Evolutionary conservation across 352 stramenopile genomes (phyloP).

Genomic region (Phytophthora parvispora): DNA sequence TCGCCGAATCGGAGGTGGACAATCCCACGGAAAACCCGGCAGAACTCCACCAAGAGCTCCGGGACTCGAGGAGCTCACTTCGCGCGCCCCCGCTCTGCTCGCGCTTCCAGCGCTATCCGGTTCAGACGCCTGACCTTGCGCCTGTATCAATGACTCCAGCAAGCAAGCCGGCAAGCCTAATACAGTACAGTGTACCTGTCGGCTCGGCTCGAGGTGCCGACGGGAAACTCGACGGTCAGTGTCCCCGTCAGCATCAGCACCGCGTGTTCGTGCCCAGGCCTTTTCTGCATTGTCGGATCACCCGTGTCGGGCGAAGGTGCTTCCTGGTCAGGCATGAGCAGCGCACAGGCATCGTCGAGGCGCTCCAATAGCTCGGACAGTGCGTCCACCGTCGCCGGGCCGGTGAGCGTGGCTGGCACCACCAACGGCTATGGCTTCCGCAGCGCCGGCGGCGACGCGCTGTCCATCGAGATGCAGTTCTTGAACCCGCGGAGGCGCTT

Average conservation of each 20-base stretch:
- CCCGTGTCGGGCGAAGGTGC: conserved; percentile 12
- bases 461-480: conserved; percentile 73
- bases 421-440: conserved; percentile 62
- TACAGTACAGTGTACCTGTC: too few species aligned
- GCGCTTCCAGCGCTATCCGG: conserved; percentile 28
- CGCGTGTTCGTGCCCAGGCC: conserved; percentile 15
- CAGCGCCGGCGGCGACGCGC: conserved; percentile 56
- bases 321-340: conserved; percentile 14
- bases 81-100: not conserved
- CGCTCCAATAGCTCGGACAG: conserved; percentile 45
- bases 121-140: conserved; percentile 21
- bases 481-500: conserved; percentile 70
- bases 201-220: not conserved
- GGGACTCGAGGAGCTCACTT: not conserved
- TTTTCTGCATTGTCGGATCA: conserved; percentile 40
- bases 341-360: conserved; percentile 26
- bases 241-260: too few species aligned
- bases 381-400: conserved; percentile 21
- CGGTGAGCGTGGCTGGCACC: conserved; percentile 47
- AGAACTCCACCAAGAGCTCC: not conserved
- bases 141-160: conserved; percentile 30
- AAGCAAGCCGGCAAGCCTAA: conserved; percentile 30
- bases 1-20: not conserved
- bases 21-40: not conserved
- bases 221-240: not conserved